Conservation (phyloP, 176 grass and related monocot genomes). For the Poa annua region DNA sequence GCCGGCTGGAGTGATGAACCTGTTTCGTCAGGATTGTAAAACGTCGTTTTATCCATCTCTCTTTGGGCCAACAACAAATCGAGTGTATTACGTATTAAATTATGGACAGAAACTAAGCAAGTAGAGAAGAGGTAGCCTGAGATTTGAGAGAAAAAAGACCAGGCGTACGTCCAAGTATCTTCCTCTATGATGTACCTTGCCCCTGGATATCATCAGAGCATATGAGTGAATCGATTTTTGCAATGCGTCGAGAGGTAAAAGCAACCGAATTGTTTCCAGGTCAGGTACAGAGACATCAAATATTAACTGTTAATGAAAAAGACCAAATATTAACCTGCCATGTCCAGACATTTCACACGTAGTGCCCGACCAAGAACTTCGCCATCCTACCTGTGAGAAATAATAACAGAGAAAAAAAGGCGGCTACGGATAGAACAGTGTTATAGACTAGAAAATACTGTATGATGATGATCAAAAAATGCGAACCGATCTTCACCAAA, state of each 20-base stretch:
- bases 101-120: background rate
- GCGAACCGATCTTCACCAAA: background rate
- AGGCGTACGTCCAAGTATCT: background rate
- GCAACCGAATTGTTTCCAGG: background rate
- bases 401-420: background rate
- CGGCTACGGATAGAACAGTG: background rate
- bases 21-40: background rate
- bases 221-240: background rate
- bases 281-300: too few relatives aligned
- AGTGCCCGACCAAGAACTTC: background rate
- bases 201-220: background rate
- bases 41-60: background rate
- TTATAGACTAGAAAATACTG: background rate
- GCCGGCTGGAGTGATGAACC: background rate
- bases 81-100: background rate
- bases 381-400: background rate
- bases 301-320: too few relatives aligned
- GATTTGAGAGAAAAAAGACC: background rate
- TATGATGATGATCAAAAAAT: background rate
- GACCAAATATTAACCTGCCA: background rate
- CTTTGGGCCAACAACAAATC: background rate
- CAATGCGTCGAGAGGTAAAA: background rate
- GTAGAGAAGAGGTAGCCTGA: background rate
- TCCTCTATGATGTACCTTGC: background rate
- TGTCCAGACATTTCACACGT: background rate